These are phyloP conservation scores for Albatrellus ellisii DNA, from an alignment of 768 basidiomycete genomes.

Conservation along the genomic window DNA sequence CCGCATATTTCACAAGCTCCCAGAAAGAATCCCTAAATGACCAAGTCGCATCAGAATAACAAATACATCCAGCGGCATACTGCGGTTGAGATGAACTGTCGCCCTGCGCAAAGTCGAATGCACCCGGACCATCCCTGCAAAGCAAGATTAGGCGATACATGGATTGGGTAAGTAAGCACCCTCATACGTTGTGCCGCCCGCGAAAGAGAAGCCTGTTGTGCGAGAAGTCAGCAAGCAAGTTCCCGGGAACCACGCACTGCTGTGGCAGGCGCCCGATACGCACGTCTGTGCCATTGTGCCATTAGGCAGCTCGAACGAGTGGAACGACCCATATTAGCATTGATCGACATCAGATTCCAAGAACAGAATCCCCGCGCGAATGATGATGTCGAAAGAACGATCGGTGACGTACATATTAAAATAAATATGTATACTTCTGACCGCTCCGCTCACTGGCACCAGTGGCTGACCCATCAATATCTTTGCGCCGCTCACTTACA, in stretches of 20 bases:
- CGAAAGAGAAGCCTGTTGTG: constrained; percentile 54
- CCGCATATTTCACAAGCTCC: constrained; percentile 57
- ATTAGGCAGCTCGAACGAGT: constrained; percentile 50
- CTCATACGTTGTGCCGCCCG: constrained; percentile 67
- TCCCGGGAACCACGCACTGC: constrained; percentile 2
- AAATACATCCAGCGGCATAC: constrained; percentile 25
- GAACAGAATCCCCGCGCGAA: neutral
- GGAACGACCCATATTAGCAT: constrained; percentile 34
- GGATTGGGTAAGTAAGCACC: neutral
- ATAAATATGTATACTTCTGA: constrained; percentile 60
- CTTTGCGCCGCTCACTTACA: constrained; percentile 58
- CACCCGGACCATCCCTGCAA: constrained; percentile 64
- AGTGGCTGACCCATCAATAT: constrained; percentile 41
- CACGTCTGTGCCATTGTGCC: constrained; percentile 60
- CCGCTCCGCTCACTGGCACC: constrained; percentile 38
- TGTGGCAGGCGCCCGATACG: constrained; percentile 45
- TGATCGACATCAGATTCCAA: neutral
- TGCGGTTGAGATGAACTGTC: constrained; percentile 45
- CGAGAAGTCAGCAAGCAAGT: constrained; percentile 2
- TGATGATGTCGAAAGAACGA: constrained; percentile 2
- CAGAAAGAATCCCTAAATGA: constrained; percentile 59
- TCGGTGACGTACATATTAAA: constrained; percentile 43
- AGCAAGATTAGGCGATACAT: neutral
- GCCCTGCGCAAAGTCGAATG: constrained; percentile 69
- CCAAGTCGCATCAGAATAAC: constrained; percentile 7